Conservation (phyloP, 805 yeast genomes). For the Teunomyces gatunensis region DNA sequence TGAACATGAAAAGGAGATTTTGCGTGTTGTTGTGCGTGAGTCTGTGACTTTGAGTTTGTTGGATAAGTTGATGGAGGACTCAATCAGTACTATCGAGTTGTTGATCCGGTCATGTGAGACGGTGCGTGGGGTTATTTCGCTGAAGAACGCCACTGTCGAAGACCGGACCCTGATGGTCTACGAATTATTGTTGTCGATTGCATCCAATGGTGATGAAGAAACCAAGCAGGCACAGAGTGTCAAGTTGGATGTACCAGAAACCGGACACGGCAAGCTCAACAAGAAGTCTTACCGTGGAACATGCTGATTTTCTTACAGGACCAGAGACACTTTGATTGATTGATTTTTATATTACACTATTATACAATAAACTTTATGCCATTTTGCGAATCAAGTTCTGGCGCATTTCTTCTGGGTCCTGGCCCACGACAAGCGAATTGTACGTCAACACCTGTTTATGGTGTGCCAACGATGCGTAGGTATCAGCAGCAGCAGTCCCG, state of each 20-base stretch:
- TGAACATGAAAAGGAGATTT: slow-evolving; percentile 56
- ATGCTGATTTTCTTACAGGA: slow-evolving; percentile 18
- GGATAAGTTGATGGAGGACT: slow-evolving; percentile 49
- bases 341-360: too few relatives aligned
- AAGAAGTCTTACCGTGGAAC: slow-evolving; percentile 36
- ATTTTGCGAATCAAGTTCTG: slow-evolving; percentile 34
- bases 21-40: slow-evolving; percentile 80
- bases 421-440: slow-evolving; percentile 50
- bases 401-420: slow-evolving; percentile 29
- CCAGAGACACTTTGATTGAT: too few relatives aligned
- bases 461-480: slow-evolving; percentile 59
- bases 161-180: slow-evolving; percentile 39
- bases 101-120: slow-evolving; percentile 48
- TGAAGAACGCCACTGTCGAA: slow-evolving; percentile 16
- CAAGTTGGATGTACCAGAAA: slow-evolving; percentile 17
- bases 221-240: slow-evolving; percentile 21
- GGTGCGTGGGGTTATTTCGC: slow-evolving; percentile 26
- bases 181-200: slow-evolving; percentile 51
- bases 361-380: slow-evolving; percentile 31
- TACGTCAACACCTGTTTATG: slow-evolving; percentile 56
- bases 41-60: slow-evolving; percentile 54
- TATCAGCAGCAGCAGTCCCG: slow-evolving; percentile 63
- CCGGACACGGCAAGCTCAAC: slow-evolving; percentile 19
- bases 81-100: slow-evolving; percentile 50
- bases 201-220: slow-evolving; percentile 53